These are phyloP conservation scores for Cercospora sp. DNA, from an alignment of 2,329 filamentous ascomycete genomes.

Conservation along the genomic window DNA sequence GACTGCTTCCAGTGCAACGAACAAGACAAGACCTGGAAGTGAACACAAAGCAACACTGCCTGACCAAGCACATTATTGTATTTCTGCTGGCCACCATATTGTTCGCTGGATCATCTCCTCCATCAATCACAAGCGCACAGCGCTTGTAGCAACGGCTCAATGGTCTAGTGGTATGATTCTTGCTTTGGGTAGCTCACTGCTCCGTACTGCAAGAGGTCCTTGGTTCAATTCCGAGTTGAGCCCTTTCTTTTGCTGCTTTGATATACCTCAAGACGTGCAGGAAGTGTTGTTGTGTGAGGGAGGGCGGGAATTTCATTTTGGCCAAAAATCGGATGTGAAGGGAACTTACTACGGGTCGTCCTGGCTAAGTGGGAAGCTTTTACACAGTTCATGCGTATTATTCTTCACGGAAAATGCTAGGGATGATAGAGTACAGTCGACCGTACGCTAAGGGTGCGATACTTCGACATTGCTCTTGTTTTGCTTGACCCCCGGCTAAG, in stretches of 20 bases:
- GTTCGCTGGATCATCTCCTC: too few species aligned
- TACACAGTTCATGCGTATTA: background rate
- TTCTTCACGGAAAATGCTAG: background rate
- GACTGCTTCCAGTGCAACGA: background rate
- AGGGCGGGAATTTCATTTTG: background rate
- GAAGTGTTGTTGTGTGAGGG: background rate
- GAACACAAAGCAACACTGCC: background rate
- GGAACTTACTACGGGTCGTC: background rate
- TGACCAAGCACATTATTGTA: background rate
- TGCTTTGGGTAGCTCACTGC: background rate
- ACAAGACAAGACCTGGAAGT: background rate
- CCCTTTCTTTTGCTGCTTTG: background rate
- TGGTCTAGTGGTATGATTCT: conserved; percentile 1
- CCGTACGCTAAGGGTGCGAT: background rate
- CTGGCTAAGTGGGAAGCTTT: background rate
- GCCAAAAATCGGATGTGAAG: too few species aligned
- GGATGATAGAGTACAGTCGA: background rate
- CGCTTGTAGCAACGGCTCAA: background rate
- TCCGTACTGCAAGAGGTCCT: background rate
- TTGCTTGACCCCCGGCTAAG: background rate
- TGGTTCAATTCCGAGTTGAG: conserved; percentile 1
- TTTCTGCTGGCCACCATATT: too few species aligned
- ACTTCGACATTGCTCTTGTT: background rate
- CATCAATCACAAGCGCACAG: background rate
- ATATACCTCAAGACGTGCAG: background rate